Base-by-base conservation (phyloP, 345 rosid genomes). In the Triadica sebifera region DNA sequence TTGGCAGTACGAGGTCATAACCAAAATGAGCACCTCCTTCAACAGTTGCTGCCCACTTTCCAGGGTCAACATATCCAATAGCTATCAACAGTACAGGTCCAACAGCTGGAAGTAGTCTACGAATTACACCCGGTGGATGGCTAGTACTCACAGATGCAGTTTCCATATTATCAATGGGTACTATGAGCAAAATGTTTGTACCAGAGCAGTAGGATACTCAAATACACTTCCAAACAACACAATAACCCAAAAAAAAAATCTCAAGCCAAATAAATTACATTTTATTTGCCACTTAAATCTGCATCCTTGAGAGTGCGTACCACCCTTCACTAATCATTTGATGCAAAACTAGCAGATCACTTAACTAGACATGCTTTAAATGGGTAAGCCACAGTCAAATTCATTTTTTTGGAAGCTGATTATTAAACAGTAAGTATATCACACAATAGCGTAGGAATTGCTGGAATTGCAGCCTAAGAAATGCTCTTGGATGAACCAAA, bases 1-100 rank as follows among this genome's bases (percentile, higher is more conserved):
- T 81, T 13, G 87, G 75, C 17, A 81, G 80, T 51, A 87, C 84
- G 80, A 96, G 85, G 73, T 90, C 95, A 85, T 77, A 71, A 77
- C 98, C 99, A 76, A 85, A 96, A 67, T 85, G 92, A 13, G 97
- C 90, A 85, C 98, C 98, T 70, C 92, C 98, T 79, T 96, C 98
- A n/a, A 96, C 77, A 56, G 82, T 80, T 65, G 92, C 91, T 51
- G 85, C 96, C 99, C 98, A 93, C 84, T 93, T 96, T 63, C 97
- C 97, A 53, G 97, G 98, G 83, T 96, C 98, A 58, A 96, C 84
- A 84, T 96, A 96, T 76, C 92, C 92, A 22, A 90, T 73, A 69
- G 99, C 81, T 79, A 93, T 82, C 80, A 96, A 78, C 81, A 93
- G 89, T 19, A 79, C 97, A 0, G 97, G 97, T 59, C 88, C 78